Conservation (phyloP, 2,329 filamentous ascomycete genomes). For the Seiridium unicorne region DNA sequence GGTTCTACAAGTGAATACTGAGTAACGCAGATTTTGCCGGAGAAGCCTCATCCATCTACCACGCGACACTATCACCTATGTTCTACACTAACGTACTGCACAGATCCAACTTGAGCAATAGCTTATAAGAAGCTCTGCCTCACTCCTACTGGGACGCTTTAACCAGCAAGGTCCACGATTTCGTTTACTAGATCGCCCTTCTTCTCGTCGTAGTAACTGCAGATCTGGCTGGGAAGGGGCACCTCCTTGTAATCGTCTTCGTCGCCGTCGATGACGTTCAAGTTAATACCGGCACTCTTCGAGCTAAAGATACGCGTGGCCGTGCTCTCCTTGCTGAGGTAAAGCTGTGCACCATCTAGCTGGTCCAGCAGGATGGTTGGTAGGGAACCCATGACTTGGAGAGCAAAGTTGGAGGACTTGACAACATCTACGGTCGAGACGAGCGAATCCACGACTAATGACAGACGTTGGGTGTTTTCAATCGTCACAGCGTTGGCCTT, state of each 20-base stretch:
- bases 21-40: not conserved
- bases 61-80: not conserved
- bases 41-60: not conserved
- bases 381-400: slow-evolving; percentile 84
- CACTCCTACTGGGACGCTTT: slow-evolving; percentile 16
- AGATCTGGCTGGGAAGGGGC: slow-evolving; percentile 85
- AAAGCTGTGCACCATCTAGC: slow-evolving; percentile 85
- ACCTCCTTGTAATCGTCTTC: slow-evolving; percentile 85
- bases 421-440: slow-evolving; percentile 71
- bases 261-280: slow-evolving; percentile 71
- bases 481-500: slow-evolving; percentile 97
- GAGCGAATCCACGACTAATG: slow-evolving; percentile 66
- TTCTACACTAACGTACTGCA: no score
- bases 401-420: slow-evolving; percentile 89
- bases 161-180: slow-evolving; percentile 94
- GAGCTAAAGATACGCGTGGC: slow-evolving; percentile 82
- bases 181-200: slow-evolving; percentile 81
- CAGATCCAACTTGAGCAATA: no score
- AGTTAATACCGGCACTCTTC: slow-evolving; percentile 84
- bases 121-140: not conserved
- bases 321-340: slow-evolving; percentile 77
- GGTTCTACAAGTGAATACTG: not conserved
- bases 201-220: slow-evolving; percentile 67
- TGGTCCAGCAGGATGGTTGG: slow-evolving; percentile 91
- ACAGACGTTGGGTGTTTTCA: slow-evolving; percentile 83